Base-by-base conservation (phyloP, 177 flowering plant species). In the Vitis hybrid region DNA sequence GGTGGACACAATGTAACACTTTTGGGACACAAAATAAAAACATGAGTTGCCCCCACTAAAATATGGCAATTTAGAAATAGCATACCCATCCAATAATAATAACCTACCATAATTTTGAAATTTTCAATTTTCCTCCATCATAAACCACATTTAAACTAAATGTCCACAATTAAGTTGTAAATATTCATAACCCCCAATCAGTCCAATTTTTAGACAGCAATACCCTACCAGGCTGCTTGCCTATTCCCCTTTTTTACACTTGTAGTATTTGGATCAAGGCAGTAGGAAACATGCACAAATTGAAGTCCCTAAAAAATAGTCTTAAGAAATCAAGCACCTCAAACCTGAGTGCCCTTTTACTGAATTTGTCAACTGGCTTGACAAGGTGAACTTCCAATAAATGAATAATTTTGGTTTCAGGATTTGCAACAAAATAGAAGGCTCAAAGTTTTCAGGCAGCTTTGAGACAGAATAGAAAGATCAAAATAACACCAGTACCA, bases 321-420 rank as follows among this genome's bases (percentile, higher is more conserved):
- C 27, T 24, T 24, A 56, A 40, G 52, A 40, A 56, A 67, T 15
- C 62, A 10, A 18, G 12, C 8, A 7, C 52, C 70, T 67, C 70
- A 67, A 35, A 67, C 59, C 61, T 67, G 70, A 40, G 46, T 50
- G 27, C 27, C 27, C 27, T 24, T 24, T 24, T 24, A 24, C 27
- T 24, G 27, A 24, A 24, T 24, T 24, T 24, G 27, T 24, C 27
- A 24, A 24, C 27, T 24, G 46, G 17, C 30, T 9, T 35, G 51
- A 56, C 35, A 12, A 18, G 57, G 54, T 52, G 57, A 65, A 24
- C 27, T 24, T 24, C 27, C 68, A 11, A 11, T 17, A 13, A 35
- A 67, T 14, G 32, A 21, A 46, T 48, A 60, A 10, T 21, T 59
- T 64, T 13, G 1, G 46, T 5, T 10, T 61, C 14, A 59, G 24